Base-by-base conservation (phyloP, 257 asterid species). In the Scutellaria minor region DNA sequence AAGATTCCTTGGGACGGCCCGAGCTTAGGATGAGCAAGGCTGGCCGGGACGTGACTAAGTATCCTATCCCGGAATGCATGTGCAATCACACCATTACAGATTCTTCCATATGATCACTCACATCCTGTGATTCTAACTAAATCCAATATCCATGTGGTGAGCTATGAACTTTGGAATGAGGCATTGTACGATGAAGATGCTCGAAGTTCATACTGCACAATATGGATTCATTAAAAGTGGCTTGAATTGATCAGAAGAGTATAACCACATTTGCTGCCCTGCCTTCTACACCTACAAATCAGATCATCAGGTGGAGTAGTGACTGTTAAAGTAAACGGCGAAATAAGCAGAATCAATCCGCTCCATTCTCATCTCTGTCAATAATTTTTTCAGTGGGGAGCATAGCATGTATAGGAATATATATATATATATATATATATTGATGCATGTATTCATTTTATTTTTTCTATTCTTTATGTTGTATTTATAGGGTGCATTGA, bases 1-100 rank as follows among this genome's bases (percentile, higher is more conserved):
- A 75, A 1, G 95, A 89, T 27, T 91, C 99, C 41, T 69, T 89
- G 58, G 97, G 99, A 40, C 95, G 88, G 82, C 99, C 97, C 2
- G 96, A 84, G 80, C 75, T 87, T 42, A 84, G 99, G 76, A 86
- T 86, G 1, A 91, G 81, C 83, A 91, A 91, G 72, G 70, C 78
- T 6, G 92, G 92, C 77, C 81, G 95, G 63, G 97, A 87, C 27
- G 96, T 90, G 55, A 95, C 98, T 1, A 95, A 92, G 81, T 95
- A 92, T 63, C 97, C 97, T 8, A 74, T 92, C 63, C 96, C 96
- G 1, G 98, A 88, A 76, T 95, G 98, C 71, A 95, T 95, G 99
- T 90, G 98, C 88, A 92, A 89, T 64, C 50, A 51, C 24, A 83
- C 83, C 12, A 72, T 1, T 22, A 18, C 71, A 2, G 60, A 68